Conservation (phyloP, 2,329 filamentous ascomycete genomes). For the Myriangium duriaei region DNA sequence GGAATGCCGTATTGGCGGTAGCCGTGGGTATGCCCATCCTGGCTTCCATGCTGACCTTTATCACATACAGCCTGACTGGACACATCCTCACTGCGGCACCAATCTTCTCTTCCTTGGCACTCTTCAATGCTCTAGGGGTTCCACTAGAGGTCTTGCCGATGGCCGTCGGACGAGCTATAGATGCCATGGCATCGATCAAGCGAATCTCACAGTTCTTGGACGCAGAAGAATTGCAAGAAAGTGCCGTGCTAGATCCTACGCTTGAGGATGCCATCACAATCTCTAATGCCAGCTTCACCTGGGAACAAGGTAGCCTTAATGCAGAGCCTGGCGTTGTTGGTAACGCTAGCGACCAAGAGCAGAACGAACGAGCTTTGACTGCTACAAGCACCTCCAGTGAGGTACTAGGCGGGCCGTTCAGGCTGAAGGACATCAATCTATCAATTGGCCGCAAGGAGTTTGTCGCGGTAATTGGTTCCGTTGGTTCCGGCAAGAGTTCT, state of each 20-base stretch:
- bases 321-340: too few relatives aligned
- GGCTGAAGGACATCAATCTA: constrained; percentile 52
- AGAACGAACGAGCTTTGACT: neutral
- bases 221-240: constrained; percentile 66
- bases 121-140: constrained; percentile 78
- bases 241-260: too few relatives aligned
- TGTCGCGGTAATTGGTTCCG: constrained; percentile 63
- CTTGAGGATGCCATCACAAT: constrained; percentile 49
- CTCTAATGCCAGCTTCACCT: constrained; percentile 62
- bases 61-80: constrained; percentile 52
- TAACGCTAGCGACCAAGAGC: too few relatives aligned
- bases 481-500: constrained; percentile 76
- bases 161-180: constrained; percentile 74
- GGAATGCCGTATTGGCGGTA: constrained; percentile 66
- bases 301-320: too few relatives aligned
- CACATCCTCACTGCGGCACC: constrained; percentile 57
- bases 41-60: constrained; percentile 81
- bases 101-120: constrained; percentile 76
- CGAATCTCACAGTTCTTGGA: constrained; percentile 75
- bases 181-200: constrained; percentile 68
- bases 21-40: constrained; percentile 76
- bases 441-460: constrained; percentile 57
- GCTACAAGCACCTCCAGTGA: constrained; percentile 42
- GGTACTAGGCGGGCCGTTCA: constrained; percentile 52
- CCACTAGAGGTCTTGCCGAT: constrained; percentile 75